Conservation (phyloP, 1,284 basidiomycete species). For the Malassezia pachydermatis region DNA sequence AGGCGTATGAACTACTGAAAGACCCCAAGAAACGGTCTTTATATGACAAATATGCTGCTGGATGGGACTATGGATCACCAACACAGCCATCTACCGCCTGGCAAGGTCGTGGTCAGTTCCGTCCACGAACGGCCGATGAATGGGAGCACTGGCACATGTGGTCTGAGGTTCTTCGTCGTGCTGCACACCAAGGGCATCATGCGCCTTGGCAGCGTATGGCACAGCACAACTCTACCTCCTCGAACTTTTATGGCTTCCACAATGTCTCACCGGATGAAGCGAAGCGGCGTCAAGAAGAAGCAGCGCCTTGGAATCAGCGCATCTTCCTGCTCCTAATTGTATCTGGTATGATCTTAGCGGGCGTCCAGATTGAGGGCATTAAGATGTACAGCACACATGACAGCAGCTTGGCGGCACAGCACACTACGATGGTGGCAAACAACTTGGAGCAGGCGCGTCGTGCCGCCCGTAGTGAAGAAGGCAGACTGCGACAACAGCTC, state of each 20-base stretch:
- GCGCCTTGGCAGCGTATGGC: constrained; percentile 9
- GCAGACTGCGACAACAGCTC: constrained; percentile 2
- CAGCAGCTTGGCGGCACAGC: neutral
- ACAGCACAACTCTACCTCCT: neutral
- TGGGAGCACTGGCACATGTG: constrained; percentile 18
- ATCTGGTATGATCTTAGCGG: constrained; percentile 3
- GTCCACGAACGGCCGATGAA: constrained; percentile 1
- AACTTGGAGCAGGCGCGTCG: constrained; percentile 12
- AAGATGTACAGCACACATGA: neutral
- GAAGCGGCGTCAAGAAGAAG: constrained; percentile 3
- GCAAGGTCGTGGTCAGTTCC: neutral
- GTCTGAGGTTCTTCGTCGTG: constrained; percentile 12
- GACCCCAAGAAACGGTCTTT: neutral
- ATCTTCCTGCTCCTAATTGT: constrained; percentile 6
- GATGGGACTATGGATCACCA: constrained; percentile 4
- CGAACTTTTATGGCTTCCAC: constrained; percentile 7
- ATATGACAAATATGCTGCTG: constrained; percentile 13
- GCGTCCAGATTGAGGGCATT: constrained; percentile 5
- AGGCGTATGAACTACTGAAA: constrained; percentile 14
- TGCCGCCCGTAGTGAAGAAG: constrained; percentile 12
- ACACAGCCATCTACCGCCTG: neutral
- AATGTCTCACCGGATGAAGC: constrained; percentile 3
- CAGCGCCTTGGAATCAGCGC: constrained; percentile 3
- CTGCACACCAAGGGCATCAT: neutral
- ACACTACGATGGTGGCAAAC: neutral